Evolutionary conservation across 2,329 filamentous ascomycete genomes (phyloP), one percentile per base, ranked within the genome.

Genomic region (Venturia asperata): DNA sequence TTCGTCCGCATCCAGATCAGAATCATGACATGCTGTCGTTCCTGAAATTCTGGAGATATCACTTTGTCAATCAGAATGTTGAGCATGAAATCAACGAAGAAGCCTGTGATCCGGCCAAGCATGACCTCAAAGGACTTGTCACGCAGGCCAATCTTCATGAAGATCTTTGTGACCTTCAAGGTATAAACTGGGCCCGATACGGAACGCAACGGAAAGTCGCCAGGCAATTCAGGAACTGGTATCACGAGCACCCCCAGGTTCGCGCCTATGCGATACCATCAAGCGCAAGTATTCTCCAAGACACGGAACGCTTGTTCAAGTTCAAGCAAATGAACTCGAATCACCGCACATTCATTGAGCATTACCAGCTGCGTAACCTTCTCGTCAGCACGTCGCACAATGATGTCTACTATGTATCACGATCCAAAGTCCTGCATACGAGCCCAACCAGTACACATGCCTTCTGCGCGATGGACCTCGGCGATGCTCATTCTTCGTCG

Each of bases 331-430:
- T 81, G 75, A 78, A 80, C 67, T 81, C 79, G 0, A 74, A 74
- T 13, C 78, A 81, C 67, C 79, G 76, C 64, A n/a, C 64, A 19
- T 63, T 76, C n/a, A 79, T 82, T 60, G 78, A 80, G 39, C 84
- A 86, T 70, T 85, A 84, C 68, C 84, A 86, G 69, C 77, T 86
- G 3, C 82, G 84, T 17, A 85, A 86, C 68, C 73, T 84, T 10
- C 76, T 86, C 69, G 81, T 81, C 5, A 79, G 81, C 3, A 80
- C 78, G 10, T 80, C 81, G 15, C 79, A 80, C 49, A 81, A 83
- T 67, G 83, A 83, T 61, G 72, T 86, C 4, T 82, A 82, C 69
- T 86, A 85, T 70, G 79, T 80, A 30, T 73, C 74, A 27, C 75
- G 77, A 37, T 78, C 77, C 19, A 77, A 77, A 66, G 73, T 86